Evolutionary conservation across 2,329 filamentous ascomycete species (phyloP).

Genomic region (Huntiella abstrusa): DNA sequence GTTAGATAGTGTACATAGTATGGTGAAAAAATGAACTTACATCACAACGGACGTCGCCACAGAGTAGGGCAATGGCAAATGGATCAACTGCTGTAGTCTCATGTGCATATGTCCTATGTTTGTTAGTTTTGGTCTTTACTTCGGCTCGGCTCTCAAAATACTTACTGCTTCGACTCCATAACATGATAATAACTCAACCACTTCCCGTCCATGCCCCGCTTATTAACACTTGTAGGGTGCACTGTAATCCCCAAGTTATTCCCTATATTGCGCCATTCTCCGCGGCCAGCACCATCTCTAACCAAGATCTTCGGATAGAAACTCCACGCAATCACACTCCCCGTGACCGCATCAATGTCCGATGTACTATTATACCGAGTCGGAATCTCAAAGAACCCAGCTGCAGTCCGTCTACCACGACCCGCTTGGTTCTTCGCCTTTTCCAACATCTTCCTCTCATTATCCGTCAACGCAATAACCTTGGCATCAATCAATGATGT

Average conservation of each 20-base stretch:
- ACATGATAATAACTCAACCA: slow-evolving; percentile 96
- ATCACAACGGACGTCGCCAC: slow-evolving; percentile 76
- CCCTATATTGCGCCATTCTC: slow-evolving; percentile 74
- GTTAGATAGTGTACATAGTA: background rate
- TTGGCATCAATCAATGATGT: slow-evolving; percentile 72
- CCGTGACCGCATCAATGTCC: slow-evolving; percentile 59
- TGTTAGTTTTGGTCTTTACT: background rate
- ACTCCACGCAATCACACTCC: slow-evolving; percentile 75
- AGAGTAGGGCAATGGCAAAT: slow-evolving; percentile 66
- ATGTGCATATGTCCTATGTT: slow-evolving; percentile 58
- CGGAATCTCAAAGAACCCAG: slow-evolving; percentile 68
- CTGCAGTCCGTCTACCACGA: slow-evolving; percentile 33
- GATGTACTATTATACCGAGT: slow-evolving; percentile 56
- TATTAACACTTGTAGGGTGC: slow-evolving; percentile 80
- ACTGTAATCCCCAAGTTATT: slow-evolving; percentile 85
- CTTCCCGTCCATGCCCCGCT: slow-evolving; percentile 40
- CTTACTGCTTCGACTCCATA: slow-evolving; percentile 72
- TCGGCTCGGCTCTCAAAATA: slow-evolving; percentile 12
- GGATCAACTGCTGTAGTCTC: slow-evolving; percentile 68
- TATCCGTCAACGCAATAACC: slow-evolving; percentile 54
- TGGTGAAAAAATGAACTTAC: slow-evolving; percentile 24
- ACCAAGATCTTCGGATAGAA: slow-evolving; percentile 89
- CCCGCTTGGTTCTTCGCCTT: slow-evolving; percentile 42
- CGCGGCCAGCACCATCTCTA: slow-evolving; percentile 48
- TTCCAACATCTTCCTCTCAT: slow-evolving; percentile 52